Evolutionary conservation across 805 yeast genomes (phyloP).

Genomic region (Candida arabinofermentans): DNA sequence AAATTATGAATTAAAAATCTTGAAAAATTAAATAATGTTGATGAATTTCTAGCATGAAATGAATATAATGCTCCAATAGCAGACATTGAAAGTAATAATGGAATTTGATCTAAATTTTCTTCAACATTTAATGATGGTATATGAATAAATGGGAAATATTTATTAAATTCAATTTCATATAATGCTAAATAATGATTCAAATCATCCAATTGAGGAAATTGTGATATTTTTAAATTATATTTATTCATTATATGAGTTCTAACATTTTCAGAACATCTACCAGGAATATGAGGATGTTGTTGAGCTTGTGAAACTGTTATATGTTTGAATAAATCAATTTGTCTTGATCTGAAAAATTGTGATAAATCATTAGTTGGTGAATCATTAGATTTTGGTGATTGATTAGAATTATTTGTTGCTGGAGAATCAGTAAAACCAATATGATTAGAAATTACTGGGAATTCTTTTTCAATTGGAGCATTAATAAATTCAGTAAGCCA

Average conservation of each 20-base stretch:
- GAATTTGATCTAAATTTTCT: constrained; percentile 50
- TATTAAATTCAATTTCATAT: constrained; percentile 73
- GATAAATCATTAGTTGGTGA: constrained; percentile 45
- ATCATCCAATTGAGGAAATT: constrained; percentile 74
- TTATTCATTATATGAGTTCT: constrained; percentile 49
- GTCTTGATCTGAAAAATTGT: constrained; percentile 60
- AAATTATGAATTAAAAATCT: constrained; percentile 62
- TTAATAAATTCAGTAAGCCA: constrained; percentile 71
- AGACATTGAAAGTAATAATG: constrained; percentile 74
- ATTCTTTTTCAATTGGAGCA: constrained; percentile 59
- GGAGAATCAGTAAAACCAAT: constrained; percentile 54
- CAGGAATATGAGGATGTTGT: constrained; percentile 27
- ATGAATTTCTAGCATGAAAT: constrained; percentile 74
- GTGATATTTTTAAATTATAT: constrained; percentile 50
- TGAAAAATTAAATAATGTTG: constrained; percentile 63
- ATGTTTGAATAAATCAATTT: constrained; percentile 59
- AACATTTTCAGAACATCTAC: constrained; percentile 46
- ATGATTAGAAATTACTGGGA: constrained; percentile 48
- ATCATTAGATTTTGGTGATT: constrained; percentile 30
- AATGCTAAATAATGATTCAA: constrained; percentile 72
- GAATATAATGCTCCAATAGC: constrained; percentile 87
- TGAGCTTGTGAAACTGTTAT: constrained; percentile 27
- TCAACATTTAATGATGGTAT: constrained; percentile 50
- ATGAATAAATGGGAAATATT: constrained; percentile 82
- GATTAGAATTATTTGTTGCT: constrained; percentile 26